Evolutionary conservation across 257 asterid species (phyloP), one percentile per base, ranked within the genome.

Genomic region (Solanum etuberosum): DNA sequence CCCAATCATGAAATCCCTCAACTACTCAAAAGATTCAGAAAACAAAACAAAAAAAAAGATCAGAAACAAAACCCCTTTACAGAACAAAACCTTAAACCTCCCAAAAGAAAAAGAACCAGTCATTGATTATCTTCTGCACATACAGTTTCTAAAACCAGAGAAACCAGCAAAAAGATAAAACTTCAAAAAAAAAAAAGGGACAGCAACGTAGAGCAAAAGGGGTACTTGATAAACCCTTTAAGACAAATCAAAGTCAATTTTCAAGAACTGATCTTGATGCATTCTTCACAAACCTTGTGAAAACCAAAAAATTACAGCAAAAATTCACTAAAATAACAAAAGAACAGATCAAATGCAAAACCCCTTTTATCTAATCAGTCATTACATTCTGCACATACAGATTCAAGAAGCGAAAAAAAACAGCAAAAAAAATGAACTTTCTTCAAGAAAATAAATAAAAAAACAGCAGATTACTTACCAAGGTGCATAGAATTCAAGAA

Each of bases 401-500:
- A 73, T 73, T 73, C 48, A 32, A 8, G 2, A 35, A 73, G 0
- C 27, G 20, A 23, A 23, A 48, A 40, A 21, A 20, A 63, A 61
- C 32, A 61, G 7, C 71, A 63, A 80, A 32, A 72, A 59, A 31
- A 29, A 57, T 5, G 35, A 67, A 27, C 35, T 27, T 67, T 67
- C 16, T 67, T 67, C 34, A 67, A 13, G 35, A 67, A 67, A 27
- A 65, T 63, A n/a, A 10, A 23, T 2, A 4, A 31, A 40, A 6
- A 40, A n/a, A 77, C 29, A 25, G 7, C 7, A 9, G 84, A 48
- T 27, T 1, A 29, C 54, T 46, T 91, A 94, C 98, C 98, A 94
- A 63, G 97, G 97, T 76, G 98, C 97, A 86, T 94, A 94, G 91
- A 94, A 94, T 70, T 94, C 96, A 27, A 92, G 93, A 86, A 94